Conservation (phyloP, 208 protist species). For the Leishmania major region DNA sequence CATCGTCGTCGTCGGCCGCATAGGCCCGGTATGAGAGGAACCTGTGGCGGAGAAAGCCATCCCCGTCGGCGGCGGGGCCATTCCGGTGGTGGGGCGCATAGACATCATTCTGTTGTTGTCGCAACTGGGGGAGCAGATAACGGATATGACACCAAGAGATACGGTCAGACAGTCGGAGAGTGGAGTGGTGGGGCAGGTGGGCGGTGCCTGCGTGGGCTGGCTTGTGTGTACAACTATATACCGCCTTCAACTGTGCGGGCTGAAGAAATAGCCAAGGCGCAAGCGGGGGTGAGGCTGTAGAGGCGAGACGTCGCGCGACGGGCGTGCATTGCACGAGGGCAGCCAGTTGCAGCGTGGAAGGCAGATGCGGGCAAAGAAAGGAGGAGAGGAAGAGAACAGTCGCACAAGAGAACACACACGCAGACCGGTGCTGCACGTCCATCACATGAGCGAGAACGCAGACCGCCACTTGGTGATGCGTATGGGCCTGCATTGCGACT, state of each 20-base stretch:
- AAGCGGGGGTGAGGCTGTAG: background rate
- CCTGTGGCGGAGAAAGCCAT: conserved; percentile 34
- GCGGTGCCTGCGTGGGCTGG: background rate
- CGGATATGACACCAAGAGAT: background rate
- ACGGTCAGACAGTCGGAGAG: background rate
- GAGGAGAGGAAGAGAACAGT: background rate
- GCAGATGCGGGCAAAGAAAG: background rate
- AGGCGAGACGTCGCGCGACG: background rate
- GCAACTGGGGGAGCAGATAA: background rate
- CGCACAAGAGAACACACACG: background rate
- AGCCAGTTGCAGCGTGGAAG: background rate
- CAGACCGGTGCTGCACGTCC: too few species aligned
- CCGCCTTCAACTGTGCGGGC: background rate
- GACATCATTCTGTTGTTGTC: conserved; percentile 6
- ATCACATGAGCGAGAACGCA: too few species aligned
- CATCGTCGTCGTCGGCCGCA: conserved; percentile 82
- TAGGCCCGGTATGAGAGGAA: conserved; percentile 37
- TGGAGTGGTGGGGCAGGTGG: background rate
- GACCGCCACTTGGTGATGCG: background rate
- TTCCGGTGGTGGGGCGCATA: conserved; percentile 56
- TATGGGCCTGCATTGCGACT: background rate
- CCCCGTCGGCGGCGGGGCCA: conserved; percentile 60
- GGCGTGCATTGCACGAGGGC: background rate
- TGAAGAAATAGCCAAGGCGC: background rate
- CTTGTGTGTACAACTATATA: background rate